A percentile compares a stretch with the other conserved stretches of the same genome.
Conservation (phyloP, 2,329 filamentous ascomycete species). For the Penicillium crustosum region DNA sequence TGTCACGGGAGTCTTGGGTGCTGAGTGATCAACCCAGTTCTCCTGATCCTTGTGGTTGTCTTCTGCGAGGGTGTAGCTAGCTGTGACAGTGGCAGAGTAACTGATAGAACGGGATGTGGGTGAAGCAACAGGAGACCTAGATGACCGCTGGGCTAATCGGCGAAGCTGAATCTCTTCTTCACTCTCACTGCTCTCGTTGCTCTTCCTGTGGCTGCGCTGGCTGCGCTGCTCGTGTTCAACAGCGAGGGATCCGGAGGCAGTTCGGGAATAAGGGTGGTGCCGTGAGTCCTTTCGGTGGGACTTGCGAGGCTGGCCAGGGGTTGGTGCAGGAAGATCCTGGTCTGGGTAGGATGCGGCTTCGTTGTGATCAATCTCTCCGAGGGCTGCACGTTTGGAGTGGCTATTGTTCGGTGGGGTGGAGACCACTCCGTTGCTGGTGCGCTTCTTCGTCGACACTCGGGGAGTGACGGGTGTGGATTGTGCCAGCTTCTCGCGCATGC, state of each 20-base stretch:
- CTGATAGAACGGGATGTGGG: constrained; percentile 67
- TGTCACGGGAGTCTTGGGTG: constrained; percentile 55
- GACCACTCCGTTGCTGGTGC: constrained; percentile 66
- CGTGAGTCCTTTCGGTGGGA: constrained; percentile 72
- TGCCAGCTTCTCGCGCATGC: constrained; percentile 78
- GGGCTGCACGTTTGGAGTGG: constrained; percentile 72
- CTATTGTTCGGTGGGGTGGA: constrained; percentile 83
- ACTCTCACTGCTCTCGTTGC: constrained; percentile 62
- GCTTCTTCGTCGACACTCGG: constrained; percentile 57
- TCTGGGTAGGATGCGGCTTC: constrained; percentile 58
- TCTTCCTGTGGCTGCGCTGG: constrained; percentile 56
- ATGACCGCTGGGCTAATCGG: constrained; percentile 65
- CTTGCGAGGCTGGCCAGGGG: constrained; percentile 93
- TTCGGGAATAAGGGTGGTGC: constrained; percentile 70
- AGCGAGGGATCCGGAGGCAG: constrained; percentile 48
- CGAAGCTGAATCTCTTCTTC: constrained; percentile 83
- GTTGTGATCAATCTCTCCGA: constrained; percentile 93
- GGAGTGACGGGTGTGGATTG: constrained; percentile 60
- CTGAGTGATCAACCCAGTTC: constrained; percentile 55
- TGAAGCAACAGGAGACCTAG: constrained; percentile 66
- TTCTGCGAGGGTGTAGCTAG: constrained; percentile 63
- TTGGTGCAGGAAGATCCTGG: constrained; percentile 90
- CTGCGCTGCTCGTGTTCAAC: constrained; percentile 47
- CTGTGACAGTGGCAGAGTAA: constrained; percentile 71
- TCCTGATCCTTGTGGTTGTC: constrained; percentile 66